These are phyloP conservation scores for Irpex sp. DNA, from an alignment of 1,284 basidiomycete genomes.

Conservation along the genomic window DNA sequence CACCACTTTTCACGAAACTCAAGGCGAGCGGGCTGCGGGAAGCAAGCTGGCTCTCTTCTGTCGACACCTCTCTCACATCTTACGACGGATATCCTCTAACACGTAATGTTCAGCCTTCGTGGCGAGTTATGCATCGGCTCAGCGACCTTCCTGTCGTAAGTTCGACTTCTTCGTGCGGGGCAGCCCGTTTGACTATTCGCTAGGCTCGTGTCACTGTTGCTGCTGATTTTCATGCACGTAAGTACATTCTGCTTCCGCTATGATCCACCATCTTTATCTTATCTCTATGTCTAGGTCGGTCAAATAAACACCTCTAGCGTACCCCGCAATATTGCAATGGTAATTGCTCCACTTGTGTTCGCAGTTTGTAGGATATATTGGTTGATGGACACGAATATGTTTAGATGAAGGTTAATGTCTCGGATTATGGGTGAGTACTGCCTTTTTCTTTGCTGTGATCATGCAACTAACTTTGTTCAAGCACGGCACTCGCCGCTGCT, in stretches of 20 bases:
- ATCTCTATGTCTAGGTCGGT: constrained; percentile 53
- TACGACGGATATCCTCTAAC: constrained; percentile 8
- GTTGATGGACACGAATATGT: constrained; percentile 8
- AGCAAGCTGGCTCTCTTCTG: constrained; percentile 23
- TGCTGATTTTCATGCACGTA: constrained; percentile 80
- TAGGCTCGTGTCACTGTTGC: constrained; percentile 61
- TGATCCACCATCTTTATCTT: constrained; percentile 23
- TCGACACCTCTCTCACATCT: constrained; percentile 6
- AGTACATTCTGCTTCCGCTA: constrained; percentile 23
- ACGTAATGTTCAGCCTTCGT: constrained; percentile 25
- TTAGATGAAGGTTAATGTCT: constrained; percentile 67
- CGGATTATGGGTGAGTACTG: constrained; percentile 58
- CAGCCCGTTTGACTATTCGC: constrained; percentile 1
- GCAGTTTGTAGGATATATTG: constrained; percentile 2
- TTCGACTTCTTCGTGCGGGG: constrained; percentile 15
- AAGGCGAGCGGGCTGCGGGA: background rate
- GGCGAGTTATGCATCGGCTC: constrained; percentile 70
- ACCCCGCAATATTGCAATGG: constrained; percentile 71
- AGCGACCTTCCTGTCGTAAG: constrained; percentile 67
- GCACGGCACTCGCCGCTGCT: constrained; percentile 46
- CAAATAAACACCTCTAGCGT: constrained; percentile 76
- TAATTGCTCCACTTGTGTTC: constrained; percentile 26
- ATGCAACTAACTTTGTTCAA: constrained; percentile 10
- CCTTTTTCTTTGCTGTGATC: constrained; percentile 3
- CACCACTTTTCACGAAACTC: background rate